Percentiles rank a stretch among this genome's conserved stretches.
These are phyloP conservation scores for Fusarium albosuccineum DNA, from an alignment of 2,329 filamentous ascomycete species.

Conservation along the genomic window DNA sequence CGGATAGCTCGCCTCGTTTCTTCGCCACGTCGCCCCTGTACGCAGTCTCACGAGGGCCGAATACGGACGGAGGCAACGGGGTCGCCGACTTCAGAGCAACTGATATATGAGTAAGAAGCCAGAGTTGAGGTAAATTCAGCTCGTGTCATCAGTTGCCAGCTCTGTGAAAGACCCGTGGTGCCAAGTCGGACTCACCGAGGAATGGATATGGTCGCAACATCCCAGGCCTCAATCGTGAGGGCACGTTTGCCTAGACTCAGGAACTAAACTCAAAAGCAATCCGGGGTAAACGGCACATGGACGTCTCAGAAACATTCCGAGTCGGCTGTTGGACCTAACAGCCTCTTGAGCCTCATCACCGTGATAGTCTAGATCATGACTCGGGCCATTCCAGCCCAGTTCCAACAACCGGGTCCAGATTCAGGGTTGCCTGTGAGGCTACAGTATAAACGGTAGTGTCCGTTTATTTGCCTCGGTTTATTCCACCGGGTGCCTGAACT, in stretches of 20 bases:
- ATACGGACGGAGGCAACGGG: background rate
- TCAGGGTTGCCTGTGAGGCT: background rate
- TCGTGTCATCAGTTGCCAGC: background rate
- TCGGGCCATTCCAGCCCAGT: slow-evolving; percentile 14
- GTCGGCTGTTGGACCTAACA: background rate
- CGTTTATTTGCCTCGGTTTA: background rate
- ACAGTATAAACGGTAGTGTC: background rate
- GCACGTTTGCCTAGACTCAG: background rate
- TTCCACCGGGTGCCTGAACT: too few species aligned
- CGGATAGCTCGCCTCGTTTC: too few species aligned
- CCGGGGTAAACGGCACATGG: background rate
- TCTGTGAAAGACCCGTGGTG: background rate
- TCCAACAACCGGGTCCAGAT: slow-evolving; percentile 8
- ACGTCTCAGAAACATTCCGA: background rate
- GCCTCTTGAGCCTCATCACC: background rate
- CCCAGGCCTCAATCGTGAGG: background rate
- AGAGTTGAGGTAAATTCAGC: background rate
- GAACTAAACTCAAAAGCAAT: background rate
- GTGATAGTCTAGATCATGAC: slow-evolving; percentile 15
- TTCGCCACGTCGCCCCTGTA: too few species aligned
- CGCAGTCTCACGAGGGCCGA: background rate
- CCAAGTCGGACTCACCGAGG: slow-evolving; percentile 3
- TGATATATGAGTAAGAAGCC: background rate
- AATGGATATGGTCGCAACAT: background rate
- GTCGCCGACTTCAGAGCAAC: background rate